Base-by-base conservation (phyloP, 345 rosid species). In the Combretum micranthum region DNA sequence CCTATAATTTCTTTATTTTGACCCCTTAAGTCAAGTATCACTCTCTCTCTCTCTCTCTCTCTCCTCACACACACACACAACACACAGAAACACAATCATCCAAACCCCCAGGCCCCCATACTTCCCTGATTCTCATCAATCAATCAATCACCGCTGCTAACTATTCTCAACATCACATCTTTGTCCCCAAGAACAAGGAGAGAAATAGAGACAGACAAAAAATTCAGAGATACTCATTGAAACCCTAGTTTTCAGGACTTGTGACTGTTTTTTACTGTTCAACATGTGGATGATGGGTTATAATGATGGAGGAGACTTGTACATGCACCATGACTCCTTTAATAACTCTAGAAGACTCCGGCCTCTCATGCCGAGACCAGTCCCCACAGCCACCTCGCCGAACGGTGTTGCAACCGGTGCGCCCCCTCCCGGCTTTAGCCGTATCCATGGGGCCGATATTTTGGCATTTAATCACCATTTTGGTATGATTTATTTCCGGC, bases 241-340 rank as follows among this genome's bases (percentile, higher is more conserved):
- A 44, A 9, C 52, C 61, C 61, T 25, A 45, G 44, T 57, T 32
- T 32, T 32, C 39, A 32, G 39, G 10, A 32, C 39, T 7, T 32
- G 39, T 4, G 7, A 32, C 10, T 32, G 39, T 32, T n/a, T n/a
- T n/a, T n/a, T 32, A 32, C 39, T 32, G 39, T 32, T 32, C 9
- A 25, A 20, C 64, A 92, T 88, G 96, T 88, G 96, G 96, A 92
- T 73, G 84, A 80, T 92, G 90, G 98, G 85, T 59, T 92, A 79
- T 77, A 77, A 71, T 55, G 95, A 88, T 46, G 80, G 83, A 42
- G 86, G 76, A 49, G 80, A 84, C 26, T 73, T 81, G 72, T 74
- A 80, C 77, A 64, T 83, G 66, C 59, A 77, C 42, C 39, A 32
- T 32, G 92, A 84, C 20, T 73, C 85, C 46, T 79, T 69, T 67